These are phyloP conservation scores for Stephanodiscus minutulus DNA, from an alignment of 108 stramenopile species.

Conservation along the genomic window DNA sequence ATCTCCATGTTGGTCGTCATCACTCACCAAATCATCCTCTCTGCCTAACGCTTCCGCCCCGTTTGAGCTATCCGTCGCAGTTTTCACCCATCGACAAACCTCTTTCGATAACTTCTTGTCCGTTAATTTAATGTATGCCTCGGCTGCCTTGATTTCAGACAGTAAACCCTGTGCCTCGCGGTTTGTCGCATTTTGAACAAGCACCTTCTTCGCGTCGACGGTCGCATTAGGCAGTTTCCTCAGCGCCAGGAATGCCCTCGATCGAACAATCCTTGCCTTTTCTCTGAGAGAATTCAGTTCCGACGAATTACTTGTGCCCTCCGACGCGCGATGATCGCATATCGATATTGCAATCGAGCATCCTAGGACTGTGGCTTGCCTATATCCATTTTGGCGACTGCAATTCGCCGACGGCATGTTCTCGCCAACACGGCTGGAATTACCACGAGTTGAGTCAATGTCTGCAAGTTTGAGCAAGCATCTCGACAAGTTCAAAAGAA, in stretches of 20 bases:
- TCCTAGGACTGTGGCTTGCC: conserved; percentile 32
- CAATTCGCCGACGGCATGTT: neutral
- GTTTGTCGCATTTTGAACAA: conserved; percentile 14
- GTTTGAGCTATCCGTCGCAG: conserved; percentile 39
- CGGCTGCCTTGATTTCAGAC: conserved; percentile 19
- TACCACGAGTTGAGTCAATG: conserved; percentile 16
- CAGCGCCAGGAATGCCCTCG: conserved; percentile 29
- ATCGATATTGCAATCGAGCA: conserved; percentile 41
- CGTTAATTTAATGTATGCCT: conserved; percentile 10
- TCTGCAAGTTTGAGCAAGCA: conserved; percentile 66
- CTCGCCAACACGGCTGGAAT: conserved; percentile 1
- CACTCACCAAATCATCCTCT: neutral
- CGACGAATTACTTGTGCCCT: neutral
- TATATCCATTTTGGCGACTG: conserved; percentile 27
- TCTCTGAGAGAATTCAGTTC: conserved; percentile 22
- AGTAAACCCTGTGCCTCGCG: conserved; percentile 37
- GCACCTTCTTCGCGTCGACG: conserved; percentile 28
- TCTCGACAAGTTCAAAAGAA: conserved; percentile 64
- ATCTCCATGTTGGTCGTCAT: neutral
- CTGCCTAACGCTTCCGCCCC: neutral
- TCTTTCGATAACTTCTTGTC: conserved; percentile 68
- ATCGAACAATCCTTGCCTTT: conserved; percentile 39
- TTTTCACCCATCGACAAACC: conserved; percentile 62
- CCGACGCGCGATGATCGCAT: conserved; percentile 17
- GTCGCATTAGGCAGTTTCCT: conserved; percentile 27